Conservation (phyloP, 306 rosid species). For the Fagus crenata region DNA sequence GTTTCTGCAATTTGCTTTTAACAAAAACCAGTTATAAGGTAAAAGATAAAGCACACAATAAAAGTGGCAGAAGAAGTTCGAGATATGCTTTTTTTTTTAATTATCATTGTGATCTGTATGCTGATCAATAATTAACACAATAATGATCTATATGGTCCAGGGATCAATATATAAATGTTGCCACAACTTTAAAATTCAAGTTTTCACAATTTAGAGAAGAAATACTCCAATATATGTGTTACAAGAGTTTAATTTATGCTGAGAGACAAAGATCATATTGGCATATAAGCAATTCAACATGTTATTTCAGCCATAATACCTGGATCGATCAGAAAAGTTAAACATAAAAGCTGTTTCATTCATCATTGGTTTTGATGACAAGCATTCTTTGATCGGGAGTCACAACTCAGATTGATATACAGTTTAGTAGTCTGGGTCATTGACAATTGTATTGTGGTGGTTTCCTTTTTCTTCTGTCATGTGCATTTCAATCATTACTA, state of each 20-base stretch:
- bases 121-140: background rate
- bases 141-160: background rate
- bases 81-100: background rate
- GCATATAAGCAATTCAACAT: too few relatives aligned
- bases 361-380: slow-evolving; percentile 1
- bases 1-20: slow-evolving; percentile 3
- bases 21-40: background rate
- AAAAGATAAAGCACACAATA: background rate
- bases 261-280: background rate
- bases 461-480: background rate
- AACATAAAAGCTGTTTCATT: background rate
- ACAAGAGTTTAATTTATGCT: background rate
- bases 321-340: background rate
- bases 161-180: background rate
- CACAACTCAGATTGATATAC: background rate
- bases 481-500: background rate
- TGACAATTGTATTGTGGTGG: background rate
- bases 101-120: background rate
- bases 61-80: slow-evolving; percentile 5
- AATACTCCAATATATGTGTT: background rate
- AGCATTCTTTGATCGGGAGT: background rate
- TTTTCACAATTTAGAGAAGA: background rate
- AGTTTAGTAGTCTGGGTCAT: background rate
- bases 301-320: too few relatives aligned
- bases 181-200: background rate